Evolutionary conservation across 352 stramenopile species (phyloP), one percentile per base, ranked within the genome.

Genomic region (Globisporangium ultimum): DNA sequence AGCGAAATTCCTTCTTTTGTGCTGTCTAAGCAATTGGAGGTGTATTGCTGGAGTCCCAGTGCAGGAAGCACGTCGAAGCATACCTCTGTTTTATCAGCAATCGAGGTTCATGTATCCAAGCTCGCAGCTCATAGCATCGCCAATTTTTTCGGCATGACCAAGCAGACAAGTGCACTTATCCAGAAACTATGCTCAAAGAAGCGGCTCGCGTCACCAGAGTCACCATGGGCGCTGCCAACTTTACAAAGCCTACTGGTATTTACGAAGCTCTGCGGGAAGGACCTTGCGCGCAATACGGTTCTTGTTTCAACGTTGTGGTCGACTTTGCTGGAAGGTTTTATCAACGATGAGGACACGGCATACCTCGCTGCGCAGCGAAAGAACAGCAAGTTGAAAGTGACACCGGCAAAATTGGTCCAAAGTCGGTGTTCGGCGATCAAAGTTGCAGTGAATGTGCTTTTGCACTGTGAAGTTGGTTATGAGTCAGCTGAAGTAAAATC

Each of bases 231-330:
- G 3, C 28, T 78, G 11, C 70, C 78, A 22, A 70, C 62, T 8
- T 64, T 92, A 20, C 73, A 89, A 47, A 89, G 80, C 50, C 64
- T 93, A 1, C 55, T 78, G 58, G 70, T 89, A 13, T 82, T 93
- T 12, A 53, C 72, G 8, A 93, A 91, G 65, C 72, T 66, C 11
- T 88, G 74, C 48, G 66, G 63, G 13, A 34, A 66, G 14, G 18
- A 66, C 5, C 67, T 84, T 22, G 57, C 54, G 10, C 21, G 53
- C 17, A 60, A 81, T 21, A 43, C 53, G 14, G 9, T 61, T 10
- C 62, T 74, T 2, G 59, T 78, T n/a, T 57, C 53, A 11, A 68
- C 59, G 10, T 22, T 89, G 8, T 91, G 84, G 81, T 42, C 66
- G 14, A 61, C 65, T 11, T 49, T 93, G n/a, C 20, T 78, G 3